Evolutionary conservation across 2,329 filamentous ascomycete genomes (phyloP).

Genomic region (Fusarium beomiforme): DNA sequence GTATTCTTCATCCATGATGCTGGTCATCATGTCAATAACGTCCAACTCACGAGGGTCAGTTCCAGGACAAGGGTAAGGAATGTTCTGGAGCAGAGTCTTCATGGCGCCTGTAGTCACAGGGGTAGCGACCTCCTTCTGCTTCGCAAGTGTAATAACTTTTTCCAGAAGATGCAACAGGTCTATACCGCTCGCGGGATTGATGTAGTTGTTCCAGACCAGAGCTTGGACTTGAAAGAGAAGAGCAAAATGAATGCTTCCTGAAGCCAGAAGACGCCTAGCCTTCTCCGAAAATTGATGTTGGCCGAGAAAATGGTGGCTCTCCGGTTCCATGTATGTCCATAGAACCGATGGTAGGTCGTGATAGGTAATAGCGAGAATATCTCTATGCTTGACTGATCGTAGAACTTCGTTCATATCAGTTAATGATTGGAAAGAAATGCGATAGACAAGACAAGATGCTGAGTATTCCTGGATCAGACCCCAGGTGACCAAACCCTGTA

Average conservation of each 20-base stretch:
- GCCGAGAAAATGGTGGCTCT: conserved; percentile 12
- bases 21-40: conserved; percentile 51
- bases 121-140: conserved; percentile 36
- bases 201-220: conserved; percentile 69
- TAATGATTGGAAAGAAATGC: conserved; percentile 36
- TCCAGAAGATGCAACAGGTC: conserved; percentile 58
- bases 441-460: conserved; percentile 58
- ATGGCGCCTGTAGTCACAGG: conserved; percentile 64
- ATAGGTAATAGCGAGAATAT: conserved; percentile 40
- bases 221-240: conserved; percentile 71
- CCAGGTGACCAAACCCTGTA: conserved; percentile 42
- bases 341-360: conserved; percentile 33
- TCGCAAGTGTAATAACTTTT: conserved; percentile 40
- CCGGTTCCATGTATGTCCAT: conserved; percentile 33
- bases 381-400: conserved; percentile 33
- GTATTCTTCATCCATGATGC: conserved; percentile 54
- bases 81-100: conserved; percentile 59
- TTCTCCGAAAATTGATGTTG: conserved; percentile 38
- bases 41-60: conserved; percentile 55
- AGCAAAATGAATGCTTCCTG: conserved; percentile 54
- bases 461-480: conserved; percentile 1
- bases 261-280: conserved; percentile 39
- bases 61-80: conserved; percentile 65
- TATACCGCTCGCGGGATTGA: conserved; percentile 64
- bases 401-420: conserved; percentile 9